Base-by-base conservation (phyloP, 805 yeast genomes). In the Schwanniomyces yamadae region DNA sequence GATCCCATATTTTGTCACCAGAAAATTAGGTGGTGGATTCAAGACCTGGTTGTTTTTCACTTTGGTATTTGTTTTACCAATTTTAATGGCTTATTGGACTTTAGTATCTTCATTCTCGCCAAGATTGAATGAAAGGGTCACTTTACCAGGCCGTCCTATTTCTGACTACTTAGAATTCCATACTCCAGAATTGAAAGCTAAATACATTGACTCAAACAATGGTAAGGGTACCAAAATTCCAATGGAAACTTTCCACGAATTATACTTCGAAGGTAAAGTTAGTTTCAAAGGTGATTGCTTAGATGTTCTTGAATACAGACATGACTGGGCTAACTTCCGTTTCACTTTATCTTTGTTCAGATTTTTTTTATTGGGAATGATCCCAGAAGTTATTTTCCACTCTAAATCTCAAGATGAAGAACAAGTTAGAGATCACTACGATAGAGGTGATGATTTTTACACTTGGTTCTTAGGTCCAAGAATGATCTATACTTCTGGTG, bases 361-460 rank as follows among this genome's bases (percentile, higher is more conserved):
- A 59, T 89, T 73, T 68, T 89, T 88, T 69, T 63, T 88, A 47
- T 74, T 86, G 33, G 95, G 93, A 31, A 78, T 88, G 84, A 84
- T 88, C 46, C 96, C 96, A 29, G 96, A 88, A 67, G 95, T 88
- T 39, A 83, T 88, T 52, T 60, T 88, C 80, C 96, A 88, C 70
- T 82, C 95, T 46, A 80, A 87, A 59, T 84, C 95, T 14, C 96
- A 88, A 70, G 96, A 89, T 60, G 96, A 88, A 69, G 96, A 88
- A 66, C 96, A 88, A 66, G 96, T 88, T 39, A 80, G 95, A 64
- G 96, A 84, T 55, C 95, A 88, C 68, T 88, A 88, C 62, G 96
- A 89, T 71, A 84, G 96, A 52, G 96, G 96, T 63, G 96, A 88
- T 58, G 96, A 89, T 64, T 88, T 88, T 65, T 89, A 89, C 76